These are phyloP conservation scores for Eutypa lata DNA, from an alignment of 2,329 filamentous ascomycete species.

Conservation along the genomic window DNA sequence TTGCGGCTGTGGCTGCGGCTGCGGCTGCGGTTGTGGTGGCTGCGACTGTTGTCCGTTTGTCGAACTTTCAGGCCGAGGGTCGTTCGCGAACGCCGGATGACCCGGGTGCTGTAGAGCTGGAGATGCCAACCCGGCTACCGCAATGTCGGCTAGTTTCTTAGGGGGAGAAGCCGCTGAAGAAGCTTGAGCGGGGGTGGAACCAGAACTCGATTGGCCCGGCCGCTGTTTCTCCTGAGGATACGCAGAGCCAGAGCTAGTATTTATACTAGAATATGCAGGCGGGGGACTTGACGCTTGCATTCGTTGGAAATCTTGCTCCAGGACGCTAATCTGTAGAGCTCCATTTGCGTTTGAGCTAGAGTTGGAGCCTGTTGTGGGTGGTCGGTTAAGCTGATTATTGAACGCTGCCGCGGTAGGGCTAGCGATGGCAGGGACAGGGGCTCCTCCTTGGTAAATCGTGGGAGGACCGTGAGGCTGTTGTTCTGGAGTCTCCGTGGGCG, in stretches of 20 bases:
- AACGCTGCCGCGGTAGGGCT: conserved; percentile 46
- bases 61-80: conserved; percentile 52
- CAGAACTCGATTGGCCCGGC: conserved; percentile 31
- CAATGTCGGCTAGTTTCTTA: conserved; percentile 22
- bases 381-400: conserved; percentile 38
- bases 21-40: no score
- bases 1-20: conserved; percentile 25
- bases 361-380: conserved; percentile 26
- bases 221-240: conserved; percentile 80
- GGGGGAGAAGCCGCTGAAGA: conserved; percentile 29
- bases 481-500: conserved; percentile 86
- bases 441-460: conserved; percentile 84
- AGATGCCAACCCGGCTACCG: conserved; percentile 37
- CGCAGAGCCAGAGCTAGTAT: conserved; percentile 46
- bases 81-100: conserved; percentile 91
- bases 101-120: conserved; percentile 56
- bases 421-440: conserved; percentile 51
- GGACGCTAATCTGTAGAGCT: conserved; percentile 60
- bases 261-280: conserved; percentile 89
- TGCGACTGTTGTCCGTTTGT: conserved; percentile 44
- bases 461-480: conserved; percentile 85
- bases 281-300: conserved; percentile 81
- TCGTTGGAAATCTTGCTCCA: conserved; percentile 83
- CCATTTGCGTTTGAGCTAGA: conserved; percentile 18
- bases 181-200: conserved; percentile 24